Evolutionary conservation across 1,284 basidiomycete genomes (phyloP).

Genomic region (Ustilago cynodontis): DNA sequence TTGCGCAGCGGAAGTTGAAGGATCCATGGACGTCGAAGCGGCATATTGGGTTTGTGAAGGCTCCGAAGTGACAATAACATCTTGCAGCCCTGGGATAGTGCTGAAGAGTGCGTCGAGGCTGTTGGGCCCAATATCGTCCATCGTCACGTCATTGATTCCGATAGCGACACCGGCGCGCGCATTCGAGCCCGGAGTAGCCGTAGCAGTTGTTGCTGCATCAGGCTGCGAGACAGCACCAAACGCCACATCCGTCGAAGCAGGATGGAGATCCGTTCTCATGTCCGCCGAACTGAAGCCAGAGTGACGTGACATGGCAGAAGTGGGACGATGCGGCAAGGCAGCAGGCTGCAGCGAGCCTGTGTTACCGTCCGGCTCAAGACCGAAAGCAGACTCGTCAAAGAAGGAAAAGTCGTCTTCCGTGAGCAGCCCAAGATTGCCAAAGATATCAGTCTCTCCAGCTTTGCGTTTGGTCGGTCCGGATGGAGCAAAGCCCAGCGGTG

Average conservation of each 20-base stretch:
- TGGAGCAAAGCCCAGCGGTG: conserved; percentile 20
- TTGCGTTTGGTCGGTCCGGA: conserved; percentile 28
- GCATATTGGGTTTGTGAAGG: conserved; percentile 12
- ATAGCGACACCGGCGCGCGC: no score
- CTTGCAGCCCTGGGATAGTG: conserved; percentile 38
- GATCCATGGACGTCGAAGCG: not conserved
- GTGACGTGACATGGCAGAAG: conserved; percentile 3
- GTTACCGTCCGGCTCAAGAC: conserved; percentile 14
- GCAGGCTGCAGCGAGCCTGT: conserved; percentile 9
- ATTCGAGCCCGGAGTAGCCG: not conserved
- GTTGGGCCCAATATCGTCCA: conserved; percentile 35
- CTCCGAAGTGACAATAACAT: conserved; percentile 26
- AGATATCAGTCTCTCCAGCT: conserved; percentile 44
- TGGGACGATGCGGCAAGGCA: not conserved
- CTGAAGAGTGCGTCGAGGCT: conserved; percentile 44
- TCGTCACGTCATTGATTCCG: conserved; percentile 28
- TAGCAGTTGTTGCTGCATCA: not conserved
- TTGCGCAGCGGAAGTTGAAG: not conserved
- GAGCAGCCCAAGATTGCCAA: conserved; percentile 50
- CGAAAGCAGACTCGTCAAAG: conserved; percentile 61
- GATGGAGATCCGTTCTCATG: not conserved
- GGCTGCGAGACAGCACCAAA: conserved; percentile 3
- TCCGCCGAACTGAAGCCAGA: conserved; percentile 4
- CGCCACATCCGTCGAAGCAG: not conserved
- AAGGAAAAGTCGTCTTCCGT: conserved; percentile 67